Evolutionary conservation across 2,329 filamentous ascomycete genomes (phyloP).

Genomic region (Oidium heveae): DNA sequence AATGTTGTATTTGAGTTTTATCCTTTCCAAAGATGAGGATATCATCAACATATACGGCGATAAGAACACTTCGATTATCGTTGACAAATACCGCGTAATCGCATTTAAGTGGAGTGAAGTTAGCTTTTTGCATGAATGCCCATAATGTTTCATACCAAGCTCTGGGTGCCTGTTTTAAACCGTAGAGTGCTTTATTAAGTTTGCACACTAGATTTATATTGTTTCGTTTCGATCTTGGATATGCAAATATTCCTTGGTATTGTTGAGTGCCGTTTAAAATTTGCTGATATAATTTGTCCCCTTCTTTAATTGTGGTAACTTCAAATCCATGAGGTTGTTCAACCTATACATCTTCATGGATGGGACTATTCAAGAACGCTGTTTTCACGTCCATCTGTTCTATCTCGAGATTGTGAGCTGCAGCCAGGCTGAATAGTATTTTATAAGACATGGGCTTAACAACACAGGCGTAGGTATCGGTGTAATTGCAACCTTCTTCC

Average conservation of each 20-base stretch:
- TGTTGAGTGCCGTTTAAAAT: no score
- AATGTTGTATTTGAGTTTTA: not conserved
- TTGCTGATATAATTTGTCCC: no score
- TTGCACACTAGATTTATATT: not conserved
- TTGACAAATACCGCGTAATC: not conserved
- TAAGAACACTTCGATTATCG: not conserved
- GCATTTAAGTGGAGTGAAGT: not conserved
- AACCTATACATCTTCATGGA: not conserved
- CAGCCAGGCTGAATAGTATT: not conserved
- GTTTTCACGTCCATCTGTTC: not conserved
- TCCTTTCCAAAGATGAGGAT: no score
- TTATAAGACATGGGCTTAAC: not conserved
- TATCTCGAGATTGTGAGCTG: not conserved
- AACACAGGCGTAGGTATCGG: not conserved
- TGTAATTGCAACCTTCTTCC: not conserved
- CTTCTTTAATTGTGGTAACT: not conserved
- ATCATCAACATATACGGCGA: not conserved
- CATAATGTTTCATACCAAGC: not conserved
- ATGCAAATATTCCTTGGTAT: no score
- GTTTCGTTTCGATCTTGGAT: no score
- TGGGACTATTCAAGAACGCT: not conserved
- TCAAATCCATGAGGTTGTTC: not conserved
- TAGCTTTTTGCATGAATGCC: not conserved
- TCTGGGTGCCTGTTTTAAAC: not conserved
- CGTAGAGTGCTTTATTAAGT: not conserved